phyloP scores from a whole-genome alignment of 768 basidiomycete genomes.

The Termitomyces sp. region DNA sequence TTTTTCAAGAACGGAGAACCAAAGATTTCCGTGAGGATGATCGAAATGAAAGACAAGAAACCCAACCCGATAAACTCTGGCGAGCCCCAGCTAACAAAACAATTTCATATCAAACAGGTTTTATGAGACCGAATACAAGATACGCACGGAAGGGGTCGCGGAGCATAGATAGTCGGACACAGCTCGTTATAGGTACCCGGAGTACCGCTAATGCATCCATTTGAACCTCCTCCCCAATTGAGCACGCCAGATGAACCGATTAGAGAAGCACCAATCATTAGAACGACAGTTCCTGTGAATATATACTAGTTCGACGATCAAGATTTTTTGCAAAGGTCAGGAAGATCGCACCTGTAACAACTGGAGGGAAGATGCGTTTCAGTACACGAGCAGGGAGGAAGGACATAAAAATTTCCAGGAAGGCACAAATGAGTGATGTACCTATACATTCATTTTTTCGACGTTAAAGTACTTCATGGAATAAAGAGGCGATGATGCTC shows the following conservation, averaged over 20 bases:
- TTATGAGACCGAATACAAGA: background rate
- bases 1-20: conserved; percentile 86
- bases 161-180: conserved; percentile 69
- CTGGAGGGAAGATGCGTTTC: conserved; percentile 69
- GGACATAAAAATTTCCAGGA: conserved; percentile 75
- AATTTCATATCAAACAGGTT: background rate
- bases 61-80: conserved; percentile 84
- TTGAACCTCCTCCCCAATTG: conserved; percentile 84
- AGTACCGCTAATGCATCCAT: conserved; percentile 59
- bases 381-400: conserved; percentile 64
- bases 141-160: conserved; percentile 57
- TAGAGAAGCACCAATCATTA: conserved; percentile 76
- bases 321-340: background rate
- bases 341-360: conserved; percentile 57
- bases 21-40: conserved; percentile 76
- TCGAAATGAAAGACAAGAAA: conserved; percentile 74
- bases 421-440: conserved; percentile 70
- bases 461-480: background rate
- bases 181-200: conserved; percentile 59
- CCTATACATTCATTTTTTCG: conserved; percentile 29
- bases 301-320: background rate
- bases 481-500: conserved; percentile 8
- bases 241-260: conserved; percentile 69
- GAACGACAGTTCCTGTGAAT: conserved; percentile 59
- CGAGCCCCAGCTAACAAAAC: conserved; percentile 57